phyloP scores from a whole-genome alignment of 1,139 yeast species.

The Yamadazyma epiphylla region DNA sequence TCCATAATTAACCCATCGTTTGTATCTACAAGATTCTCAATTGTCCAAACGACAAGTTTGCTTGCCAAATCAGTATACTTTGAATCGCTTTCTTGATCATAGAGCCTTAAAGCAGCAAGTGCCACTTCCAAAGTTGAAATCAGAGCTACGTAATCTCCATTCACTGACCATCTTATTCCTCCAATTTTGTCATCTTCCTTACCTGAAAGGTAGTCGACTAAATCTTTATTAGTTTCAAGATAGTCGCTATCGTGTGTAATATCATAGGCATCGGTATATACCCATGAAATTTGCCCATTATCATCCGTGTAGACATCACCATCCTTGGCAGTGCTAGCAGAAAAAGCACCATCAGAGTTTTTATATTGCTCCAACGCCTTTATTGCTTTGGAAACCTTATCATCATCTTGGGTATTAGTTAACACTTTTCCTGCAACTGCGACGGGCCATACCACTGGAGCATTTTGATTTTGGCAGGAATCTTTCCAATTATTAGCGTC shows the following conservation, averaged over 20 bases:
- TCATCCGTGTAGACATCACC: conserved; percentile 34
- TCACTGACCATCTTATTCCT: conserved; percentile 28
- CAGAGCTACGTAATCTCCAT: conserved; percentile 27
- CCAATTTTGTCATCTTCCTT: conserved; percentile 15
- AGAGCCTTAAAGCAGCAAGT: conserved; percentile 27
- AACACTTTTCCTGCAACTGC: conserved; percentile 25
- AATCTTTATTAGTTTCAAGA: conserved; percentile 7
- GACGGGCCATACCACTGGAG: conserved; percentile 22
- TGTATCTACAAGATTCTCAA: conserved; percentile 25
- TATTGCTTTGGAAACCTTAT: conserved; percentile 11
- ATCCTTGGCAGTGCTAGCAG: conserved; percentile 28
- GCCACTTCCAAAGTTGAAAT: conserved; percentile 35
- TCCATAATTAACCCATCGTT: conserved; percentile 27
- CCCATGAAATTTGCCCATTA: conserved; percentile 33
- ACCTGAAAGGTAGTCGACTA: conserved; percentile 6
- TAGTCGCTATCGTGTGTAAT: conserved; percentile 9
- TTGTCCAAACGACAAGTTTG: conserved; percentile 20
- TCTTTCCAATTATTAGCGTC: conserved; percentile 18
- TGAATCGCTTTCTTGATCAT: conserved; percentile 8
- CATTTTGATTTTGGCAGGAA: conserved; percentile 10
- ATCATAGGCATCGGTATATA: conserved; percentile 21
- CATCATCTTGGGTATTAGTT: conserved; percentile 11
- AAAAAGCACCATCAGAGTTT: conserved; percentile 22
- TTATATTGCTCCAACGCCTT: conserved; percentile 16
- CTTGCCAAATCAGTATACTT: conserved; percentile 14